Evolutionary conservation across 140 eudicot genomes (phyloP), one percentile per base, ranked within the genome.

Genomic region (Erigeron philadelphicus): DNA sequence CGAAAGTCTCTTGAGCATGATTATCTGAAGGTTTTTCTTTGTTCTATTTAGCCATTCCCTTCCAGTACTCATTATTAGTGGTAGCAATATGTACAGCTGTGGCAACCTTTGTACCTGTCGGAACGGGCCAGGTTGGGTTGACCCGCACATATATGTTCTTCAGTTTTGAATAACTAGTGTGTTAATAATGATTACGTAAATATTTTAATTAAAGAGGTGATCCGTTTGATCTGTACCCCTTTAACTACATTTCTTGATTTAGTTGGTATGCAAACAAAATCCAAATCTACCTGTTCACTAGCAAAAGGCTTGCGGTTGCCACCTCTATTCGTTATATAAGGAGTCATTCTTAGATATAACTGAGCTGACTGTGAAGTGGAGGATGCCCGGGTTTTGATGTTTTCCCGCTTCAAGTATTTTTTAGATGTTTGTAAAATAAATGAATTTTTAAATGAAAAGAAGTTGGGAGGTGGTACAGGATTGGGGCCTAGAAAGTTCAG

Each of bases 1-100:
- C 79, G 85, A 67, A 56, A 74, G 64, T 93, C 95, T 68, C 46
- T 93, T 60, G 96, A 89, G 85, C 86, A 64, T 50, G 90, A 93
- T 61, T 85, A 86, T 73, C 63, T 93, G 47, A 84, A 93, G 98
- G 98, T 92, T 78, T 53, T 67, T 59, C 56, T 48, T 61, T 23
- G 50, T 61, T 52, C 62, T 44, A 21, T 56, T 65, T 56, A 62
- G 47, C 55, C 15, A 59, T 67, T 75, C 45, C 15, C 62, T 53
- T 40, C 23, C 4, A n/a, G 19, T 6, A 16, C 5, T 66, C 21
- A n/a, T 42, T 53, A 10, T 31, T 48, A 67, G 57, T 5, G 62
- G 66, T 42, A 13, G 19, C 54, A 69, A 53, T 15, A 48, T 66
- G 72, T 16, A 11, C 50, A 40, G 11, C 31, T 21, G 12, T 7